phyloP scores from a whole-genome alignment of 192 early-diverging fungal species.

The Coemansia sp. region DNA sequence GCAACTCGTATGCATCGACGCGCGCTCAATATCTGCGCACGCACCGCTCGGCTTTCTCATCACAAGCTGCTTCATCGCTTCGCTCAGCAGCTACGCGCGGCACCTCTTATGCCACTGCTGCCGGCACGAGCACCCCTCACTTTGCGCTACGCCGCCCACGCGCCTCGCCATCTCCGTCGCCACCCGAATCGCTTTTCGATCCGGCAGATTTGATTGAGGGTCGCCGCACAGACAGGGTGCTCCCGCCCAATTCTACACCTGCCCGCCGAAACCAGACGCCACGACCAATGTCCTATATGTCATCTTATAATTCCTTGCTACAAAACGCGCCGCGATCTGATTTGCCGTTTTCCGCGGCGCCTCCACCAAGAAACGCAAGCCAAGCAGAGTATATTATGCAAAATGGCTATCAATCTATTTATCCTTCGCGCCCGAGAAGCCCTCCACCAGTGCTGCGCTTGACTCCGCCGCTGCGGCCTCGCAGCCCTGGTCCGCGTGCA shows the following conservation, averaged over 20 bases:
- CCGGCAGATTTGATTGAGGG: constrained; percentile 4
- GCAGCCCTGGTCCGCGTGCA: background rate
- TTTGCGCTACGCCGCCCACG: background rate
- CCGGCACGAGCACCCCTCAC: background rate
- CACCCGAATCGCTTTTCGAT: constrained; percentile 18
- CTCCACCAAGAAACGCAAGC: background rate
- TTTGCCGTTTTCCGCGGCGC: background rate
- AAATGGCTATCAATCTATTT: background rate
- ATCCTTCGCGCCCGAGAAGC: background rate
- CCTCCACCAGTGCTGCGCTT: background rate
- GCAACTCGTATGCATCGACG: background rate
- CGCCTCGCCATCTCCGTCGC: constrained; percentile 9
- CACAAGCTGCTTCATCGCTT: background rate
- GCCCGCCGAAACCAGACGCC: background rate
- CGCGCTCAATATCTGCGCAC: background rate
- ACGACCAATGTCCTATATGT: background rate
- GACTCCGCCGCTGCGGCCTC: background rate
- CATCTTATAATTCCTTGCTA: background rate
- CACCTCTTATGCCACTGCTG: background rate
- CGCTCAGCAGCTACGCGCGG: background rate
- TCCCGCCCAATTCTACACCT: background rate
- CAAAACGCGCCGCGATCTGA: background rate
- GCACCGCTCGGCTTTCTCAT: background rate
- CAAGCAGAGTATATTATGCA: background rate
- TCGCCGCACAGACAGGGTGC: background rate